Base-by-base conservation (phyloP, 2,329 filamentous ascomycete genomes). In the Coleophoma crateriformis region DNA sequence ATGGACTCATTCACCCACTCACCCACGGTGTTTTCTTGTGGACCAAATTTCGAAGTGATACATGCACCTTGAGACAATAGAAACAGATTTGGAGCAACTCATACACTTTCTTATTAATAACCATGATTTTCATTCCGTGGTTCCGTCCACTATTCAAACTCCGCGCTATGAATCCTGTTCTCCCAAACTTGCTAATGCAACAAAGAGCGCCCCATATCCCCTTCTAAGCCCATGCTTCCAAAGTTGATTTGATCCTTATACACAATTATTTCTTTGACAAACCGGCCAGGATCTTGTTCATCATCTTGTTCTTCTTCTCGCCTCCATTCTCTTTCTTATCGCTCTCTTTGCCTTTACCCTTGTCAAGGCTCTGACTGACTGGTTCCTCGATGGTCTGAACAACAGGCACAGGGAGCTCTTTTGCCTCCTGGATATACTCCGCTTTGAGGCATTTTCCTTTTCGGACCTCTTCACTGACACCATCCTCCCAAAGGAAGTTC, bases 401-500 rank as follows among this genome's bases (percentile, higher is more conserved):
- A 45, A 85, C 77, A 32, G 83, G 80, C 0, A 90, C 75, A 58
- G 81, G 81, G 51, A 94, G 71, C 51, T 84, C 78, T 63, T 78
- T 78, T 1, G 88, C 89, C 60, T 80, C 74, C 47, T 76, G 74
- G 27, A 80, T 77, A 47, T 85, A 74, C 22, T 72, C 70, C 1
- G 66, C 57, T 59, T 66, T 62, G 38, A 66, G 48, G 7, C 55
- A 58, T 20, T 68, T 70, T 27, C n/a, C 22, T 32, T 75, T 76
- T 51, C 84, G 74, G 4, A 76, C 77, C 11, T 75, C 70, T 1
- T 70, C 61, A n/a, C 78, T 73, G 1, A 84, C 86, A 35, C 67
- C 73, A 43, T 84, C 78, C 17, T 82, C 80, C 88, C 90, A 95
- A 1, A 82, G 69, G 53, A 95, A 78, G 52, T 85, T 92, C 40